phyloP scores from a whole-genome alignment of 371 early-diverging fungal genomes.

The Basidiobolus meristosporus region DNA sequence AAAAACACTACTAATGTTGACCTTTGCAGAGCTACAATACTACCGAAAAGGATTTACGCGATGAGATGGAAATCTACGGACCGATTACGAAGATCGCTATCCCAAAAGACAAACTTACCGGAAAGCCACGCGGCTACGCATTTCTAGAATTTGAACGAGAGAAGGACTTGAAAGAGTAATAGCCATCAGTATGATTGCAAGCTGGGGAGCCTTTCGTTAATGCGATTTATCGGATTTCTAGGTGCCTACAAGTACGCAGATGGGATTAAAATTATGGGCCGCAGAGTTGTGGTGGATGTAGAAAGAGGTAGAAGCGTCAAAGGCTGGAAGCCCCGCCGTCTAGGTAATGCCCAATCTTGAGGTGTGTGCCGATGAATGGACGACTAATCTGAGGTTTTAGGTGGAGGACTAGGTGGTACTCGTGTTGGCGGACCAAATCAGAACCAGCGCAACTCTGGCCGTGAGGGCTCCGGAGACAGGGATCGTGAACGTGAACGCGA shows the following conservation, averaged over 20 bases:
- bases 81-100: constrained; percentile 61
- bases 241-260: constrained; percentile 82
- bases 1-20: background rate
- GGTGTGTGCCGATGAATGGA: background rate
- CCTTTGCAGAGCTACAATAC: constrained; percentile 39
- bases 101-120: constrained; percentile 29
- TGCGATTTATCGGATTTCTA: no score
- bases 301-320: constrained; percentile 92
- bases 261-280: constrained; percentile 68
- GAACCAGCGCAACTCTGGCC: constrained; percentile 24
- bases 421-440: constrained; percentile 37
- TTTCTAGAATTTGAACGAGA: constrained; percentile 92
- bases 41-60: constrained; percentile 57
- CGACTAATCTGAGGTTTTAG: constrained; percentile 9
- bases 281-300: constrained; percentile 82
- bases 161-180: constrained; percentile 74
- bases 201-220: no score
- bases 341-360: constrained; percentile 16
- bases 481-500: constrained; percentile 6
- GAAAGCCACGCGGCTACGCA: constrained; percentile 78
- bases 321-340: constrained; percentile 81
- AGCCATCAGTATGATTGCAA: no score
- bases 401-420: constrained; percentile 83
- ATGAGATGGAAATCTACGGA: constrained; percentile 74
- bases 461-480: constrained; percentile 13